Evolutionary conservation across 2,329 filamentous ascomycete species (phyloP).

Genomic region (Albophoma yamanashiensis): DNA sequence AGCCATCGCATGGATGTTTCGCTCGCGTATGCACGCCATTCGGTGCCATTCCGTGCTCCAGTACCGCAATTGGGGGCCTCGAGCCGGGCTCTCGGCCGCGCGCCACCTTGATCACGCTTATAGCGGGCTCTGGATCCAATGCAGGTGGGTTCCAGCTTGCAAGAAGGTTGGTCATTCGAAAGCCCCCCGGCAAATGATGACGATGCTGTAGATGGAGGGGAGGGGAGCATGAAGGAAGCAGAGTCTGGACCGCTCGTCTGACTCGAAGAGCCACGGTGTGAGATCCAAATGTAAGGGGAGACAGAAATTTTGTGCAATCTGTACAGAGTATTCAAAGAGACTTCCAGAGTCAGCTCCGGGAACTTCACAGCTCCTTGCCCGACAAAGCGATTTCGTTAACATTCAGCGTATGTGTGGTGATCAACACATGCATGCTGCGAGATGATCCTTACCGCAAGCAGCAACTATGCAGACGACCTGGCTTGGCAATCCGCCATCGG

Average conservation of each 20-base stretch:
- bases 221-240: not conserved
- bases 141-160: not conserved
- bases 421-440: not conserved
- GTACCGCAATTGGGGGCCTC: not conserved
- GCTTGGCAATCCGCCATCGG: not conserved
- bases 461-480: not conserved
- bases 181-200: not conserved
- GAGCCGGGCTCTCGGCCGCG: not conserved
- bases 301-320: not conserved
- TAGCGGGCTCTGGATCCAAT: not conserved
- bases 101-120: not conserved
- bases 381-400: not conserved
- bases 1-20: not conserved
- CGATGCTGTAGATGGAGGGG: not conserved
- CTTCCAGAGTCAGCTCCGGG: not conserved
- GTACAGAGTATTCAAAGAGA: not conserved
- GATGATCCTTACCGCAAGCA: not conserved
- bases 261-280: not conserved
- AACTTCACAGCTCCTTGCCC: not conserved
- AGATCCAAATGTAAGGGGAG: no score
- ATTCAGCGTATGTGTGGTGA: not conserved
- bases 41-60: not conserved
- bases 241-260: not conserved
- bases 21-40: not conserved
- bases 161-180: not conserved